These are phyloP conservation scores for Apophysomyces sp. DNA, from an alignment of 371 early-diverging fungal species.

Conservation along the genomic window DNA sequence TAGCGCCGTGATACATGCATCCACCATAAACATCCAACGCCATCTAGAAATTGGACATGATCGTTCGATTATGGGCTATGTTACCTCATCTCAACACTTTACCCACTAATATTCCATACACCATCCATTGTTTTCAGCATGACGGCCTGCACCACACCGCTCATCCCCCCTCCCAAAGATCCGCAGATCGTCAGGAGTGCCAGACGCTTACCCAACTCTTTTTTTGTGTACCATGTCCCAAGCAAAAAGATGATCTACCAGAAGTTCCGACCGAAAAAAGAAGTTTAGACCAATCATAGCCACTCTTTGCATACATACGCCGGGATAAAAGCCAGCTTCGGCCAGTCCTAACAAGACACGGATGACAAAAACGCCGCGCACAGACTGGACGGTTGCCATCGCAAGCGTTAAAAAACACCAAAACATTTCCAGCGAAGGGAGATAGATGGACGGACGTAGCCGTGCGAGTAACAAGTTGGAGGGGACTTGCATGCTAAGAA, in stretches of 20 bases:
- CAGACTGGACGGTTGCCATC: conserved; percentile 60
- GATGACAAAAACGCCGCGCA: conserved; percentile 42
- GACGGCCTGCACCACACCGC: conserved; percentile 45
- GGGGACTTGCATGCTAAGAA: conserved; percentile 63
- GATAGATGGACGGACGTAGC: conserved; percentile 50
- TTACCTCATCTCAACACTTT: too few relatives aligned
- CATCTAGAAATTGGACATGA: conserved; percentile 9
- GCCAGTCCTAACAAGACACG: conserved; percentile 57
- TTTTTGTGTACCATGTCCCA: conserved; percentile 51
- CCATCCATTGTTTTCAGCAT: conserved; percentile 50
- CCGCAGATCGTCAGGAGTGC: conserved; percentile 43
- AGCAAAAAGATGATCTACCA: conserved; percentile 45
- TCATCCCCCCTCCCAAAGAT: conserved; percentile 38
- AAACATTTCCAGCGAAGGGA: conserved; percentile 47
- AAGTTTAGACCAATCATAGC: not conserved
- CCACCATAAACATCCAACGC: conserved; percentile 21
- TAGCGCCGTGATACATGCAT: conserved; percentile 11
- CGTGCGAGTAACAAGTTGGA: conserved; percentile 60
- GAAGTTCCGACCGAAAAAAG: too few relatives aligned
- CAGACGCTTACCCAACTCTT: conserved; percentile 38
- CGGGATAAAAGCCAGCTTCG: conserved; percentile 68
- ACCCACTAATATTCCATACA: conserved; percentile 44
- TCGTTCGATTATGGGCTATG: not conserved
- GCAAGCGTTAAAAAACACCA: conserved; percentile 59
- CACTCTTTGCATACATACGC: conserved; percentile 21